Conservation (phyloP, 1,139 yeast species). For the Lodderomyces jiufengensis region DNA sequence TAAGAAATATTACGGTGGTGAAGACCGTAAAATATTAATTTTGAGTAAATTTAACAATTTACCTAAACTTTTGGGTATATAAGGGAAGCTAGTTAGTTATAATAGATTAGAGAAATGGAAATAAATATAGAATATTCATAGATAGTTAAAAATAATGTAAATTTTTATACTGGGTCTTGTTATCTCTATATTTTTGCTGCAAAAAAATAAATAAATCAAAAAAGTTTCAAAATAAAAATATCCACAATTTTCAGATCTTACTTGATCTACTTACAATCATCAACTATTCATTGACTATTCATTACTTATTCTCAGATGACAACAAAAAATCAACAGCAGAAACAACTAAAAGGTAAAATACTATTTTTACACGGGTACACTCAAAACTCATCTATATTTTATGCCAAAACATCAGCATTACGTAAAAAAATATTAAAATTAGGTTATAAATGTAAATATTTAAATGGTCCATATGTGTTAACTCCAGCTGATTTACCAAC, state of each 20-base stretch:
- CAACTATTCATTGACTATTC: no score
- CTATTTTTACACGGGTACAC: conserved; percentile 43
- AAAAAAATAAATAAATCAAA: no score
- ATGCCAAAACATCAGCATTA: conserved; percentile 45
- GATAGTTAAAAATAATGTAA: no score
- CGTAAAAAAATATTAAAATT: conserved; percentile 36
- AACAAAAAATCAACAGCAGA: conserved; percentile 8
- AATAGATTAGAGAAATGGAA: no score
- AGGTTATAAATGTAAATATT: conserved; percentile 61
- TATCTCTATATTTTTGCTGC: not conserved
- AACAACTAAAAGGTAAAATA: conserved; percentile 24
- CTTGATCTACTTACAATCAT: no score
- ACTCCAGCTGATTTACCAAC: conserved; percentile 66
- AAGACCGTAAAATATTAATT: conserved; percentile 9
- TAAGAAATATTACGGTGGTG: conserved; percentile 33
- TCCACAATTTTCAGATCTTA: not conserved
- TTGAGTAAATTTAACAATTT: conserved; percentile 1
- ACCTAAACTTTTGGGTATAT: conserved; percentile 2
- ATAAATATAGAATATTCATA: no score
- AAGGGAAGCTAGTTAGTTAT: not conserved
- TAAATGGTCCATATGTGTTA: conserved; percentile 71
- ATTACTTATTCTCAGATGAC: not conserved
- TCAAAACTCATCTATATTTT: conserved; percentile 42
- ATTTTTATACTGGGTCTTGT: no score
- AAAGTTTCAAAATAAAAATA: no score